Base-by-base conservation (phyloP, 164 flowering plant species). In the Litsea cubeba region DNA sequence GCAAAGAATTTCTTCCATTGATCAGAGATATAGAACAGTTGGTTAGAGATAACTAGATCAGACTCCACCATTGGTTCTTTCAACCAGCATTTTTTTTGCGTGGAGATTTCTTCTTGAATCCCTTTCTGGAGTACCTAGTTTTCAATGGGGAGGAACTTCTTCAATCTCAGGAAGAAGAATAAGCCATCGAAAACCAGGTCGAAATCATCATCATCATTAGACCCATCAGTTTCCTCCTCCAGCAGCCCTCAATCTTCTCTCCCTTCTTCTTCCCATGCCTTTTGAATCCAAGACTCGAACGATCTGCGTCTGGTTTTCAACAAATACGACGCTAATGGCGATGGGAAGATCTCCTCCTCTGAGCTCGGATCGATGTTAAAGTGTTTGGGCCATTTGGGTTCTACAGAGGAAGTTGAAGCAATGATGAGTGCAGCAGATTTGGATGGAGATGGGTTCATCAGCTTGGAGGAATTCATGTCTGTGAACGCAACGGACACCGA, bases 391-490 rank as follows among this genome's bases (percentile, higher is more conserved):
- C 26, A 64, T 40, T 14, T 12, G 2, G 51, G 67, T 14, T 15
- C 71, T 5, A 6, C 49, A 3, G 75, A 65, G 12, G 79, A 76
- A 67, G 79, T 68, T 2, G 71, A 54, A 20, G 22, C 50, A 15
- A 76, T 76, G 79, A 76, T 76, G 79, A 51, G 14, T 32, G 79
- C 58, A 22, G 79, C 79, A 10, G 75, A 76, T n/a, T n/a, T 66
- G 54, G 75, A 76, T 65, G 71, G 75, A 12, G 75, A 76, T 65
- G 75, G 79, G 1, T 76, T 51, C 75, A 66, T 76, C 65, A 71
- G 67, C 35, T 24, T 76, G 62, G 79, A 76, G 10, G 79, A 76
- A 49, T 76, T 76, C 71, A 3, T 68, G 60, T 25, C 54, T 2
- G 73, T 76, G 58, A 76, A 76, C 62, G 72, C 25, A 18, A 62